Evolutionary conservation across 257 asterid genomes (phyloP).

Genomic region (Scutellaria baicalensis): DNA sequence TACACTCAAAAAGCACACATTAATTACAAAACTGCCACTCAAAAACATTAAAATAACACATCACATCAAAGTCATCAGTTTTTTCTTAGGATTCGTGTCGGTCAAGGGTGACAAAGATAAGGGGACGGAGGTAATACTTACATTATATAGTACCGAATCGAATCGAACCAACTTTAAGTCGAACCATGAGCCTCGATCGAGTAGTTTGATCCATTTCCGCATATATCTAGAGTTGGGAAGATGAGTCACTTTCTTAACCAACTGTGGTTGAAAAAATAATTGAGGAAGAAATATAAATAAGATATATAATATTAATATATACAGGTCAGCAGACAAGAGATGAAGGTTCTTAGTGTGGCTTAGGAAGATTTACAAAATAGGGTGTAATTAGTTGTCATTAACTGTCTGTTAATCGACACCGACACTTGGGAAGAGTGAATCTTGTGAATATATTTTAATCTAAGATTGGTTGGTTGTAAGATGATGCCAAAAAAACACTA

Average conservation of each 20-base stretch:
- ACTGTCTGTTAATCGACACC: slow-evolving; percentile 38
- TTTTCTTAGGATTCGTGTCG: too few species aligned
- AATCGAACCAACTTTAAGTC: too few species aligned
- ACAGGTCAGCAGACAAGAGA: slow-evolving; percentile 35
- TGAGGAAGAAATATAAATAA: background rate
- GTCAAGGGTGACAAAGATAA: too few species aligned
- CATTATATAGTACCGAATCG: too few species aligned
- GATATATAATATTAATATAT: background rate
- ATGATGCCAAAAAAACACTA: background rate
- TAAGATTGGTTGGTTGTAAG: background rate
- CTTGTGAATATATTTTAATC: slow-evolving; percentile 27
- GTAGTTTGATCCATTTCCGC: too few species aligned
- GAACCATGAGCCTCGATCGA: too few species aligned
- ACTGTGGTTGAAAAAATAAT: background rate
- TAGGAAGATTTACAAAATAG: background rate
- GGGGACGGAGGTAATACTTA: too few species aligned
- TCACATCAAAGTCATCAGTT: too few species aligned
- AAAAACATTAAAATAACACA: too few species aligned
- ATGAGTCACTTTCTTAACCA: slow-evolving; percentile 1
- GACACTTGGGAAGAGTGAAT: slow-evolving; percentile 35
- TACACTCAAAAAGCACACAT: too few species aligned
- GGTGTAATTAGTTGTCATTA: slow-evolving; percentile 56
- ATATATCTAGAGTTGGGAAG: background rate
- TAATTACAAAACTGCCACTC: too few species aligned
- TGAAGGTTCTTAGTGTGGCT: slow-evolving; percentile 19